These are phyloP conservation scores for Murraya paniculata DNA, from an alignment of 345 rosid species.

Conservation along the genomic window DNA sequence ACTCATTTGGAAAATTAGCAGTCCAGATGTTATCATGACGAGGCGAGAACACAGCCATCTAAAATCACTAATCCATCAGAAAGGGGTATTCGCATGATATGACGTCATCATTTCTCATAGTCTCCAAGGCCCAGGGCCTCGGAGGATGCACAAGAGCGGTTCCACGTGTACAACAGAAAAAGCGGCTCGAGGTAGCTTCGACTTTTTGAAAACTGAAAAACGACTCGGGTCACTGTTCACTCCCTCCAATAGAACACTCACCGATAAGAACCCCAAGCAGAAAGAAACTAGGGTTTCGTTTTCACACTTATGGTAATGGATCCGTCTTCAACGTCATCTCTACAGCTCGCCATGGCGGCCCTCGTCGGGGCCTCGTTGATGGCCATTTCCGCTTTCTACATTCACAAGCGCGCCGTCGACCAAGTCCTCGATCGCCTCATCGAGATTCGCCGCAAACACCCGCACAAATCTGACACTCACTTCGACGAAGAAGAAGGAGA, in stretches of 20 bases:
- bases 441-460: slow-evolving; percentile 28
- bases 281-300: slow-evolving; percentile 15
- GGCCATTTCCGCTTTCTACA: slow-evolving; percentile 52
- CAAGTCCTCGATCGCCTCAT: slow-evolving; percentile 46
- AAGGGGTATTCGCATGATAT: too few relatives aligned
- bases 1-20: too few relatives aligned
- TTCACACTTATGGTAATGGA: slow-evolving; percentile 21
- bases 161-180: not conserved
- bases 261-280: not conserved
- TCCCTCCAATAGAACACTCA: not conserved
- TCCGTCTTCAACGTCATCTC: slow-evolving; percentile 12
- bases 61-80: too few relatives aligned
- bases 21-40: too few relatives aligned
- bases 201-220: not conserved
- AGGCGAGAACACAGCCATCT: too few relatives aligned
- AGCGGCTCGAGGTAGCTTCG: not conserved
- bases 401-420: slow-evolving; percentile 57
- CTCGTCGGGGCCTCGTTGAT: slow-evolving; percentile 54
- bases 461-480: not conserved
- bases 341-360: slow-evolving; percentile 57
- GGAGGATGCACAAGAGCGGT: too few relatives aligned
- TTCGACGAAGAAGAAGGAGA: slow-evolving; percentile 2
- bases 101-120: too few relatives aligned
- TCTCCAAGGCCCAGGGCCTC: too few relatives aligned
- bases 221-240: not conserved